phyloP scores from a whole-genome alignment of 441 rosid species.

The Jatropha podagrica region DNA sequence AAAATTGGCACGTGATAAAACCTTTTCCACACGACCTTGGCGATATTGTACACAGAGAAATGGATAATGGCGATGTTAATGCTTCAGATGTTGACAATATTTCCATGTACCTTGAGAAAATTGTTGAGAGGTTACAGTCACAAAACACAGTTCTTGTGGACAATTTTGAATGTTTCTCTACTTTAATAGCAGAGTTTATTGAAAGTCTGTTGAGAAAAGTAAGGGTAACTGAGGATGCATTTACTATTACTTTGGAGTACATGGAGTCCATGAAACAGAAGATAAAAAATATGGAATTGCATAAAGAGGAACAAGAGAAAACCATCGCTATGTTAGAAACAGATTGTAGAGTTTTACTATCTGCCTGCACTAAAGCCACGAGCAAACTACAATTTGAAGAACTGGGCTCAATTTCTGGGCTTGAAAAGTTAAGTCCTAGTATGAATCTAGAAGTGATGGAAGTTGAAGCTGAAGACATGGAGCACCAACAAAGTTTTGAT shows the following conservation, averaged over 20 bases:
- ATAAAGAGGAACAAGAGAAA: slow-evolving; percentile 53
- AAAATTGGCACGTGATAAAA: slow-evolving; percentile 32
- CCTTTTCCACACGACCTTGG: slow-evolving; percentile 42
- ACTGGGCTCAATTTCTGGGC: slow-evolving; percentile 41
- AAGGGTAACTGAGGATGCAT: slow-evolving; percentile 44
- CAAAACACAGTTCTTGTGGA: slow-evolving; percentile 47
- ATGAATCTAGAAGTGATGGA: slow-evolving; percentile 35
- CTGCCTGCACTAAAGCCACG: slow-evolving; percentile 62
- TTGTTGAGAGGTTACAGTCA: slow-evolving; percentile 47
- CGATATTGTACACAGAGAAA: slow-evolving; percentile 33
- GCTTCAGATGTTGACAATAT: slow-evolving; percentile 41
- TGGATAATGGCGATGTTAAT: slow-evolving; percentile 36
- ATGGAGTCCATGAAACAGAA: slow-evolving; percentile 60
- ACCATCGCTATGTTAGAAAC: slow-evolving; percentile 46
- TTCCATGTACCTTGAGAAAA: slow-evolving; percentile 49
- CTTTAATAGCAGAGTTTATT: slow-evolving; percentile 47
- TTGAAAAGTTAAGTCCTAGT: slow-evolving; percentile 37
- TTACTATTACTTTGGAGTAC: slow-evolving; percentile 34
- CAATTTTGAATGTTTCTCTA: slow-evolving; percentile 51
- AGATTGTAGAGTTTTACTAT: slow-evolving; percentile 46
- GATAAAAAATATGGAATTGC: slow-evolving; percentile 43
- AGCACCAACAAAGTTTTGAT: slow-evolving; percentile 33
- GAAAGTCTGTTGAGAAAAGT: slow-evolving; percentile 47
- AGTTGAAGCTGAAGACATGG: slow-evolving; percentile 36
- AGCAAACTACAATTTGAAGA: slow-evolving; percentile 57